Evolutionary conservation across 2,329 filamentous ascomycete genomes (phyloP), one percentile per base, ranked within the genome.

Genomic region (Aspergillus ustus): DNA sequence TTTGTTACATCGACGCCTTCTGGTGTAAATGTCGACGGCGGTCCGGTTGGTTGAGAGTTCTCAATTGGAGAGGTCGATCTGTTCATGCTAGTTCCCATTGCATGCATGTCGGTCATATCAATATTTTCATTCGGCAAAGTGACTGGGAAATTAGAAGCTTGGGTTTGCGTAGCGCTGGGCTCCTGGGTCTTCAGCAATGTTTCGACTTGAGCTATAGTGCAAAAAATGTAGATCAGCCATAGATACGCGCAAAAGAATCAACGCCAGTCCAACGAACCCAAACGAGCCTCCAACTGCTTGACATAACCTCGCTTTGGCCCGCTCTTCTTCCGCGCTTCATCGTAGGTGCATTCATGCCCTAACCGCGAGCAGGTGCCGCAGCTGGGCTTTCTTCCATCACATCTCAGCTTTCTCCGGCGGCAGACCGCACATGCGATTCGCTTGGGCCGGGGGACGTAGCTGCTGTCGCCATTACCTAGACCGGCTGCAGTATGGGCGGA

Each of bases 341-440:
- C 93, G 74, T 97, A 97, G 63, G 91, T 89, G 80, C 93, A 97
- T 59, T 89, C 86, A 77, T 97, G 93, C 48, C 91, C 89, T 54
- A 97, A 81, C n/a, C 93, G 85, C 34, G 91, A 88, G 77, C 93
- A 97, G 28, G 93, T 97, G 70, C 90, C 92, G 75, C 93, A 97
- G 68, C 90, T 92, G 22, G 93, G 93, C 66, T 91, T 89, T 57
- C 85, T 81, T 43, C 93, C 93, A 75, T 97, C 93, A 77, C 93
- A 97, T 78, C 91, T 90, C 68, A 97, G 82, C 80, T 98, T 98
- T 74, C 94, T 86, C 79, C 93, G 95, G 70, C 94, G 85, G 75
- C 95, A 99, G 65, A 98, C 89, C 73, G 97, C 91, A 76, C 95
- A 99, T 43, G 95, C 95, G 70, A 98, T 91, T 68, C 94, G 87